A percentile compares a stretch with the other conserved stretches of the same genome.
Conservation (phyloP, 2,329 filamentous ascomycete genomes). For the Arachnomyces sp. region DNA sequence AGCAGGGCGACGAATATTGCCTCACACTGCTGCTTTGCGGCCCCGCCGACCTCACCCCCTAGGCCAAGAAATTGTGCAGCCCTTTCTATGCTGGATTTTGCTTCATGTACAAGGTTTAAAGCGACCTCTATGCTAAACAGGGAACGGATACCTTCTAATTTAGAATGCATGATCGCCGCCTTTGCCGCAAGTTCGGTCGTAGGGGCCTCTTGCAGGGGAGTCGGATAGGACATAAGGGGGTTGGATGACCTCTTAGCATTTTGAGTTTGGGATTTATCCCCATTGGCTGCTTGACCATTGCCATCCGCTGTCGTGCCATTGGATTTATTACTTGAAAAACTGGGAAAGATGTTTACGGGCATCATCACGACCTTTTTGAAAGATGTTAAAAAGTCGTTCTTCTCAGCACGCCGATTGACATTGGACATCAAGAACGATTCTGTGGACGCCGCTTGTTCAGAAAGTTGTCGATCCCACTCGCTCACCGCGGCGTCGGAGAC, state of each 20-base stretch:
- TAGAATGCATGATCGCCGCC: constrained; percentile 92
- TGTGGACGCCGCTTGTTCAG: constrained; percentile 79
- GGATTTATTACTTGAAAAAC: constrained; percentile 57
- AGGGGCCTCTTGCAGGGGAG: constrained; percentile 53
- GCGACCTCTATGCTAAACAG: constrained; percentile 96
- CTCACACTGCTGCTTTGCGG: constrained; percentile 81
- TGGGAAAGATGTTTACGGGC: constrained; percentile 84
- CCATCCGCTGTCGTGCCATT: constrained; percentile 24
- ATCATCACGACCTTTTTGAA: constrained; percentile 99
- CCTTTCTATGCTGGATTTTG: constrained; percentile 80
- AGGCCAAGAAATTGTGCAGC: constrained; percentile 75
- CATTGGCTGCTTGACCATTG: constrained; percentile 16
- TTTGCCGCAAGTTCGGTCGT: constrained; percentile 92
- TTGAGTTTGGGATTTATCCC: constrained; percentile 14
- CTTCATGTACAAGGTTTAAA: constrained; percentile 76
- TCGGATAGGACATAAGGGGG: constrained; percentile 19
- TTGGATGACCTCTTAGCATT: constrained; percentile 34
- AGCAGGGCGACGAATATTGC: constrained; percentile 80
- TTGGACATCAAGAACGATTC: constrained; percentile 96
- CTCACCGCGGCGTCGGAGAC: constrained; percentile 69
- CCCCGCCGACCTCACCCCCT: constrained; percentile 70
- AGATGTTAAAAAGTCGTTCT: constrained; percentile 89
- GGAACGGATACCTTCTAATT: constrained; percentile 87
- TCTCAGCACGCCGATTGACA: constrained; percentile 87
- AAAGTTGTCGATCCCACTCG: constrained; percentile 85